These are phyloP conservation scores for Chaetomium strumarium DNA, from an alignment of 2,329 filamentous ascomycete genomes.

Conservation along the genomic window DNA sequence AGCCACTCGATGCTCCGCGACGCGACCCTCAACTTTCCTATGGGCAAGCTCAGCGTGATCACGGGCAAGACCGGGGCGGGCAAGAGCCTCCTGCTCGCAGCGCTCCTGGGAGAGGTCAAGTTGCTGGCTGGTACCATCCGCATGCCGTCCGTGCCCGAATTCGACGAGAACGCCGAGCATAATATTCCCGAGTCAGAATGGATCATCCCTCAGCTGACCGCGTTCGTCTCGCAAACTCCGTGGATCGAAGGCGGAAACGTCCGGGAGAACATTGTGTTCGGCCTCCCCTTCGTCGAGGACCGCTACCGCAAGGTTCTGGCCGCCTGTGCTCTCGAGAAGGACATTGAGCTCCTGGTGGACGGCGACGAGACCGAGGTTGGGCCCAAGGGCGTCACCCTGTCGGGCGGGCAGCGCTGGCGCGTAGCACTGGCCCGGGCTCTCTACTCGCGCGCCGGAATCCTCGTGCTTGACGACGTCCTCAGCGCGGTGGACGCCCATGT, in stretches of 20 bases:
- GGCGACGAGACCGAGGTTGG: constrained; percentile 41
- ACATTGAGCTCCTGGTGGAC: constrained; percentile 37
- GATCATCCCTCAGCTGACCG: constrained; percentile 35
- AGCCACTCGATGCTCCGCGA: constrained; percentile 30
- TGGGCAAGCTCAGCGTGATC: constrained; percentile 32
- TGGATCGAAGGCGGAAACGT: constrained; percentile 44
- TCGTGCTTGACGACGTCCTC: constrained; percentile 44
- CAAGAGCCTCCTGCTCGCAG: constrained; percentile 35
- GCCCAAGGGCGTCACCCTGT: constrained; percentile 38
- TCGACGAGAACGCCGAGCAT: constrained; percentile 22
- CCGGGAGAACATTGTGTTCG: constrained; percentile 42
- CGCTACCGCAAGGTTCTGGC: constrained; percentile 42
- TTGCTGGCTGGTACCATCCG: constrained; percentile 30
- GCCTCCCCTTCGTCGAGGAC: constrained; percentile 32
- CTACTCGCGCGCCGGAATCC: constrained; percentile 39
- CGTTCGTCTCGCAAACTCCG: constrained; percentile 42
- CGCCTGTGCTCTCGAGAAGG: constrained; percentile 39
- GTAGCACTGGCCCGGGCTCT: constrained; percentile 41
- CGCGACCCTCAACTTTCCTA: constrained; percentile 31
- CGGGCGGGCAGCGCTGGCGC: constrained; percentile 42
- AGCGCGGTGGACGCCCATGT: constrained; percentile 45
- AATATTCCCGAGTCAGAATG: constrained; percentile 27
- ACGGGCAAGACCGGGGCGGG: constrained; percentile 36
- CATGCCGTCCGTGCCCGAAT: constrained; percentile 25
- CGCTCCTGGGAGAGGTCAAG: constrained; percentile 36